phyloP scores from a whole-genome alignment of 2,329 filamentous ascomycete genomes.

The Lasiodiplodia citricola region DNA sequence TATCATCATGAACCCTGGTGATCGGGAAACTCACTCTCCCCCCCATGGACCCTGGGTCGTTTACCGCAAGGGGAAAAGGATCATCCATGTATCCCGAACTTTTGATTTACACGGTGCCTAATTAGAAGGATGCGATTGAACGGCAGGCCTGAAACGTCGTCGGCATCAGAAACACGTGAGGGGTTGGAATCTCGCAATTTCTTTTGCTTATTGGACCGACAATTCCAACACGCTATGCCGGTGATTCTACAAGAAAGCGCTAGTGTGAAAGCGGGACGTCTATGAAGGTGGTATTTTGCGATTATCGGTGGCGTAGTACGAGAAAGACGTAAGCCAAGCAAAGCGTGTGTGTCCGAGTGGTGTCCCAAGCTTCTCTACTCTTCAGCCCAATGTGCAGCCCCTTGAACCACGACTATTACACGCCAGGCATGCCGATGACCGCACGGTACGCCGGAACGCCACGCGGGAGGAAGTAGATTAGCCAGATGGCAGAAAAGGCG shows the following conservation, averaged over 20 bases:
- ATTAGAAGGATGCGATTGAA: background rate
- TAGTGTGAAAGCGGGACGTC: conserved; percentile 9
- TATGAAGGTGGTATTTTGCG: background rate
- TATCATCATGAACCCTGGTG: no score
- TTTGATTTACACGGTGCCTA: background rate
- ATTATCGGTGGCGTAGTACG: conserved; percentile 8
- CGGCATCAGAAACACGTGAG: conserved; percentile 12
- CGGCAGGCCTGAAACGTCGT: conserved; percentile 3
- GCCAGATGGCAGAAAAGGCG: conserved; percentile 51
- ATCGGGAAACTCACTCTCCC: no score
- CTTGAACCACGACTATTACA: conserved; percentile 34
- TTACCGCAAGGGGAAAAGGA: background rate
- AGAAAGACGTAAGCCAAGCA: conserved; percentile 21
- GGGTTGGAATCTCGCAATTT: conserved; percentile 7
- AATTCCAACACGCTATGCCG: conserved; percentile 8
- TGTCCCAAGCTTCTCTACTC: conserved; percentile 13
- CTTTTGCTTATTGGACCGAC: conserved; percentile 4
- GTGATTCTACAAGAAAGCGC: conserved; percentile 3
- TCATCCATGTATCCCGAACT: background rate
- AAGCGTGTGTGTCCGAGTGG: background rate
- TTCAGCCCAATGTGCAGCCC: conserved; percentile 5
- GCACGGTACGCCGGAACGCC: conserved; percentile 49
- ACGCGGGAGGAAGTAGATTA: conserved; percentile 55
- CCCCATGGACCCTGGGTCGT: background rate
- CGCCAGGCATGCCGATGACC: conserved; percentile 54